Conservation (phyloP, 2,329 filamentous ascomycete genomes). For the Aspergillus nomiae region DNA sequence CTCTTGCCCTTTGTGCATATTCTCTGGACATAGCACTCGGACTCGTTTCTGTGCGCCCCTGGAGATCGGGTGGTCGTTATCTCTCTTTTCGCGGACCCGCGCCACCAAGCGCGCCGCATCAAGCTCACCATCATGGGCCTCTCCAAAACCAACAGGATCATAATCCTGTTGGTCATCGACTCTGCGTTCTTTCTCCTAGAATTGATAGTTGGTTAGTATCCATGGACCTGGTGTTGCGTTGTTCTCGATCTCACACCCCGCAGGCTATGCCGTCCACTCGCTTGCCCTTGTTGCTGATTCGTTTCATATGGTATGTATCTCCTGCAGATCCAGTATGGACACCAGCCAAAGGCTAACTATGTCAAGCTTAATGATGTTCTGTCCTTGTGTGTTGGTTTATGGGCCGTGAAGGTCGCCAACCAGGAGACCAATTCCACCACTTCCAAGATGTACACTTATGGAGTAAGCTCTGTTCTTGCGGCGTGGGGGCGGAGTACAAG, state of each 20-base stretch:
- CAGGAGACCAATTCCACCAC: slow-evolving; percentile 72
- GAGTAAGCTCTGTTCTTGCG: slow-evolving; percentile 56
- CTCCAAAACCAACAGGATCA: slow-evolving; percentile 90
- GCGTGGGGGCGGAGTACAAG: neutral
- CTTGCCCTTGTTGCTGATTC: slow-evolving; percentile 93
- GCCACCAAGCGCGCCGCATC: slow-evolving; percentile 27
- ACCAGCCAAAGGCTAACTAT: slow-evolving; percentile 3
- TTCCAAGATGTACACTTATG: slow-evolving; percentile 93
- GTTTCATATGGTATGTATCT: slow-evolving; percentile 82
- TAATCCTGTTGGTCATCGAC: slow-evolving; percentile 90
- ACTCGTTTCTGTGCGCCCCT: neutral
- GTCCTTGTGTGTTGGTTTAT: slow-evolving; percentile 86
- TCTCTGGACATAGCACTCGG: neutral
- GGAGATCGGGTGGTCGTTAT: slow-evolving; percentile 1
- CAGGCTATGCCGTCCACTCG: slow-evolving; percentile 81
- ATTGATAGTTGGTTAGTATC: slow-evolving; percentile 65
- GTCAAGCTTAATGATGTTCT: slow-evolving; percentile 91
- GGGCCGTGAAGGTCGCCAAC: slow-evolving; percentile 89
- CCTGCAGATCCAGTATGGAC: neutral
- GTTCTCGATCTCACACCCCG: slow-evolving; percentile 17
- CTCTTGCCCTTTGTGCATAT: neutral
- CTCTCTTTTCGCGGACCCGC: slow-evolving; percentile 18
- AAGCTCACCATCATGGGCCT: slow-evolving; percentile 65
- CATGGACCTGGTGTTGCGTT: neutral
- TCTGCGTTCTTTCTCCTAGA: slow-evolving; percentile 87